A percentile compares a stretch with the other conserved stretches of the same genome.
phyloP scores from a whole-genome alignment of 148 eudicot species.

The Camellia japonica region DNA sequence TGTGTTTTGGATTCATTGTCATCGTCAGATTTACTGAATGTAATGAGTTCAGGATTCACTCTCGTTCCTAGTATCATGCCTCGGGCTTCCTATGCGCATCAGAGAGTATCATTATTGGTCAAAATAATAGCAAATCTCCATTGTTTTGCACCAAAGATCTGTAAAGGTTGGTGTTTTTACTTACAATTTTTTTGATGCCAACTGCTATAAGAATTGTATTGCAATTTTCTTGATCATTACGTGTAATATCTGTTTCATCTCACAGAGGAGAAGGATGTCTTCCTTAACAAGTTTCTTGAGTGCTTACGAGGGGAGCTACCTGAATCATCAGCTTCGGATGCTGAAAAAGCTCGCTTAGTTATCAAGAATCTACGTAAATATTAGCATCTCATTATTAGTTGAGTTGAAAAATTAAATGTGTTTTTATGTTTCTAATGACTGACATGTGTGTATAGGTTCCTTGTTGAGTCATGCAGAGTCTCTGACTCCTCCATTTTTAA shows the following conservation, averaged over 20 bases:
- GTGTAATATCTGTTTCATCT: conserved; percentile 17
- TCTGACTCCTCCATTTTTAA: conserved; percentile 68
- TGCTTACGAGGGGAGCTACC: conserved; percentile 53
- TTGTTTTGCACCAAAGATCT: conserved; percentile 89
- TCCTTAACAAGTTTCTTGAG: conserved; percentile 72
- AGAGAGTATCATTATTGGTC: conserved; percentile 79
- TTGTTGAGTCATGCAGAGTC: conserved; percentile 90
- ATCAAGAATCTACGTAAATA: conserved; percentile 69
- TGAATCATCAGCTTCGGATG: conserved; percentile 31
- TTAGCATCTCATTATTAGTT: conserved; percentile 11
- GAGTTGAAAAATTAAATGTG: neutral
- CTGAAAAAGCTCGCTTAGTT: conserved; percentile 52
- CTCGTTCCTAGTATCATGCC: conserved; percentile 44
- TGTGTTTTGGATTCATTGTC: conserved; percentile 50
- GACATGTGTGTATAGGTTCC: conserved; percentile 58
- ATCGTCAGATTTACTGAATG: conserved; percentile 24
- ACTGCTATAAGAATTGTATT: conserved; percentile 2
- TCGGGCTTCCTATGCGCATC: conserved; percentile 78
- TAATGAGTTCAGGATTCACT: conserved; percentile 36
- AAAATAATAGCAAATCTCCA: conserved; percentile 97
- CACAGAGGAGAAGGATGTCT: conserved; percentile 85
- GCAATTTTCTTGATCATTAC: conserved; percentile 9
- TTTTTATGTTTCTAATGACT: conserved; percentile 17
- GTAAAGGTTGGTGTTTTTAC: conserved; percentile 55
- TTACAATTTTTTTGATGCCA: conserved; percentile 8